Evolutionary conservation across 306 rosid genomes (phyloP), one percentile per base, ranked within the genome.

Genomic region (Notholithocarpus densiflorus): DNA sequence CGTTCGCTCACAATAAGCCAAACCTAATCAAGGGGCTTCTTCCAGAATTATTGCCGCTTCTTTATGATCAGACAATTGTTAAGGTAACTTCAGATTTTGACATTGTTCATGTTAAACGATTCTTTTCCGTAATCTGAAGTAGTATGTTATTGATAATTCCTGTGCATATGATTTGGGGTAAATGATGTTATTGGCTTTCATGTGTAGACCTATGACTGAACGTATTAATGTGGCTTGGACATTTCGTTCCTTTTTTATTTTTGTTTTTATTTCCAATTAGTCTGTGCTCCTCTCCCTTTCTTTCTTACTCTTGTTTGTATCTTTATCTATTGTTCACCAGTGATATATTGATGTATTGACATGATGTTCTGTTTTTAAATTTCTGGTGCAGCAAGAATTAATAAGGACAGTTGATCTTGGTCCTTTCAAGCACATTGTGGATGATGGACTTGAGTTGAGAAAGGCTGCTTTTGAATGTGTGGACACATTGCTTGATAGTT

Each of bases 381-480:
- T 76, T 74, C 61, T 85, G 71, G 74, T 75, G 83, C 97, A 96
- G 99, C 88, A 96, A 96, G 99, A 96, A 78, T 86, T 96, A 83
- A 93, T 93, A 79, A 86, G 99, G 88, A 96, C 96, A 51, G 99
- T 96, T 65, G 99, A 96, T 86, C 98, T 96, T 61, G 99, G 99
- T 65, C 99, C 99, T 84, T 96, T 96, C 82, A 96, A 96, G 89
- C 99, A 96, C 89, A 89, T 81, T 81, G 99, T 96, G 84, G 99
- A 96, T 85, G 99, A 96, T 87, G 99, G 99, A 61, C 99, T 96
- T 78, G 99, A 96, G 85, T 87, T 96, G 86, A 90, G 99, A 85
- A 96, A 96, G 95, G 99, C 99, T 72, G 99, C 99, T 82, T 96
- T 96, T 75, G 99, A 96, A 84, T 93, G 99, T 32, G 98, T 96